Evolutionary conservation across 352 stramenopile species (phyloP).

Genomic region (Globisporangium spiculum): DNA sequence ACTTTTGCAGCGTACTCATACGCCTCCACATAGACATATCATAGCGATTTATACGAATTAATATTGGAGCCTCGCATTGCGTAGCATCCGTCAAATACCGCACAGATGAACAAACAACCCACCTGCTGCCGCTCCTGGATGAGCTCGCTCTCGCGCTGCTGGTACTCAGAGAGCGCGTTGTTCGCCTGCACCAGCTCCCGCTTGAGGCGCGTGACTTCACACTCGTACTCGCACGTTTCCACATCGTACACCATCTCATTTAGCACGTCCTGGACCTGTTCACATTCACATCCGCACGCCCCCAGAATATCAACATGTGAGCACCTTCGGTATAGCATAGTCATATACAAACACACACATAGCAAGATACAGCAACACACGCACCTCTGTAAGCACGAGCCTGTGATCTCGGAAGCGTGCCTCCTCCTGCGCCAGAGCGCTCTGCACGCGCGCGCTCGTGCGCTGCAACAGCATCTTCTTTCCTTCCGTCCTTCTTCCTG

Average conservation of each 20-base stretch:
- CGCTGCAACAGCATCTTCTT: constrained; percentile 33
- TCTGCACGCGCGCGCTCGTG: constrained; percentile 30
- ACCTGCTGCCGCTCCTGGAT: constrained; percentile 66
- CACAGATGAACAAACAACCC: background rate
- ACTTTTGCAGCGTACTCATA: constrained; percentile 52
- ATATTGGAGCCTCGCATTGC: background rate
- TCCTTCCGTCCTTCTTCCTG: background rate
- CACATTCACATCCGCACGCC: background rate
- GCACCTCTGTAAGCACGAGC: constrained; percentile 44
- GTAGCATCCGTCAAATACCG: background rate
- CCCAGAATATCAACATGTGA: background rate
- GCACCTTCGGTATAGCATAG: background rate
- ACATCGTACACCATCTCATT: constrained; percentile 85
- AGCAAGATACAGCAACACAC: background rate
- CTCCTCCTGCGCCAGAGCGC: constrained; percentile 44
- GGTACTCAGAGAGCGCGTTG: constrained; percentile 37
- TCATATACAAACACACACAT: background rate
- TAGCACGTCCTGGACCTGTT: constrained; percentile 59
- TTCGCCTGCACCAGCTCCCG: constrained; percentile 34
- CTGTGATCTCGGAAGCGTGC: constrained; percentile 37
- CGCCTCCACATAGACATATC: constrained; percentile 26
- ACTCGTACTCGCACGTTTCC: constrained; percentile 63
- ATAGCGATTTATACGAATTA: background rate
- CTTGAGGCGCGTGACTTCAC: constrained; percentile 35
- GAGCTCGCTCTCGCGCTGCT: constrained; percentile 59